Evolutionary conservation across 352 stramenopile genomes (phyloP), one percentile per base, ranked within the genome.

Genomic region (Halophytophthora polymorphica): DNA sequence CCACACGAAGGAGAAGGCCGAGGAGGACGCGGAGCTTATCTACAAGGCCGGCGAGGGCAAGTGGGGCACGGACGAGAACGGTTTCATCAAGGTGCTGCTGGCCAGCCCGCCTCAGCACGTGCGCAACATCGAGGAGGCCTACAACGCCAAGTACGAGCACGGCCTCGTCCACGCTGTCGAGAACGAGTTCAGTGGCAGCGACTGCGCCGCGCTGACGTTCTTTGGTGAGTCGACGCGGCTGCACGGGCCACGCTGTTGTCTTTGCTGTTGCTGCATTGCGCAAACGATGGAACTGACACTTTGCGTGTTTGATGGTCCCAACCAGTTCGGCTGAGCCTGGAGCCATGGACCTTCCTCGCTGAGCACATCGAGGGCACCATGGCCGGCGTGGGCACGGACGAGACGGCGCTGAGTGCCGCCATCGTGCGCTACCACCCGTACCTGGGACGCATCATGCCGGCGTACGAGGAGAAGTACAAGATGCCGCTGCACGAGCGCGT

Each of bases 41-140:
- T 92, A 89, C 67, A 88, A 88, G 21, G 74, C 82, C 4, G 82
- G 82, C 35, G 75, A 92, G 48, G 82, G 77, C 55, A 87, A 89
- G 58, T 89, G 75, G 74, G 78, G 78, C 46, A 92, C 78, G 37
- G 78, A 92, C 55, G 77, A 85, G 44, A 71, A 77, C 12, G 54
- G 38, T 3, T 89, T 92, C 53, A 62, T 80, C 23, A 88, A 86
- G 54, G 61, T 82, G 31, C 49, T 88, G 36, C 47, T 88, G 38
- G 50, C 73, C 11, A 88, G 73, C 45, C 77, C 78, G n/a, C 70
- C 74, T 2, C 50, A 77, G 63, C 77, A 89, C 57, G 29, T 92
- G 23, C 57, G 58, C 21, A 68, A 79, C 33, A 78, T 92, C 34
- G 52, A 92, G 22, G 61, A 56, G 21, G 55, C 67, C 6, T 92